A percentile compares a stretch with the other conserved stretches of the same genome.
Evolutionary conservation across 495 filamentous ascomycete genomes (phyloP).

Genomic region (Daldinia childiae): DNA sequence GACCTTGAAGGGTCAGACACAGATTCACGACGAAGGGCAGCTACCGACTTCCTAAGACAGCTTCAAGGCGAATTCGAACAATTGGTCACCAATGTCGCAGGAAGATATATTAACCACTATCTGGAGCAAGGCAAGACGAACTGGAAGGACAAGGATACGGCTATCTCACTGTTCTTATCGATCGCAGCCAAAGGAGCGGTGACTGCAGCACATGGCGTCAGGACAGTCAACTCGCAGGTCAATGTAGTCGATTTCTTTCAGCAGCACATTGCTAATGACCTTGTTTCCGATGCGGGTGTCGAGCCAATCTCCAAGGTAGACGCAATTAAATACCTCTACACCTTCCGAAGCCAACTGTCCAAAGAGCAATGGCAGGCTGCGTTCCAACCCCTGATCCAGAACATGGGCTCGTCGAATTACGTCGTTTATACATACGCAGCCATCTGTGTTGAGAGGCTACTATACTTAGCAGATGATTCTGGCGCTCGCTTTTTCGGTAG

Average conservation of each 20-base stretch:
- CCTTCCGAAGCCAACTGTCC: slow-evolving; percentile 88
- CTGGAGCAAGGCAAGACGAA: slow-evolving; percentile 71
- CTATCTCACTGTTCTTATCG: slow-evolving; percentile 91
- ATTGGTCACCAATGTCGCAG: slow-evolving; percentile 81
- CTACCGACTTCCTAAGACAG: slow-evolving; percentile 90
- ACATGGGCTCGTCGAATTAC: slow-evolving; percentile 85
- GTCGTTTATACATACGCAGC: slow-evolving; percentile 97
- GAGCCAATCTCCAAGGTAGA: slow-evolving; percentile 94
- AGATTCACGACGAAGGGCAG: slow-evolving; percentile 88
- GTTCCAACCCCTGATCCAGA: slow-evolving; percentile 88
- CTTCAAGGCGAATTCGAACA: slow-evolving; percentile 88
- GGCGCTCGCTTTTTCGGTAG: slow-evolving; percentile 79
- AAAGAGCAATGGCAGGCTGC: slow-evolving; percentile 88
- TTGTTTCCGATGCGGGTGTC: slow-evolving; percentile 70
- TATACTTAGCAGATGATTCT: slow-evolving; percentile 78
- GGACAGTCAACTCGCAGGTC: slow-evolving; percentile 82
- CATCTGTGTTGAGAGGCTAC: slow-evolving; percentile 88
- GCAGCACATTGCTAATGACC: slow-evolving; percentile 83
- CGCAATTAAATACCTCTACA: slow-evolving; percentile 96
- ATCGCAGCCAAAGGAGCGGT: slow-evolving; percentile 90
- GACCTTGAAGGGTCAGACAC: slow-evolving; percentile 97
- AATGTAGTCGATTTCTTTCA: slow-evolving; percentile 94
- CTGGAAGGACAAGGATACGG: slow-evolving; percentile 98
- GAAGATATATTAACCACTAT: slow-evolving; percentile 84
- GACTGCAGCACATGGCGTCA: slow-evolving; percentile 86